A percentile compares a stretch with the other conserved stretches of the same genome.
Conservation (phyloP, 352 stramenopile genomes). For the Poterioochromonas sp. region DNA sequence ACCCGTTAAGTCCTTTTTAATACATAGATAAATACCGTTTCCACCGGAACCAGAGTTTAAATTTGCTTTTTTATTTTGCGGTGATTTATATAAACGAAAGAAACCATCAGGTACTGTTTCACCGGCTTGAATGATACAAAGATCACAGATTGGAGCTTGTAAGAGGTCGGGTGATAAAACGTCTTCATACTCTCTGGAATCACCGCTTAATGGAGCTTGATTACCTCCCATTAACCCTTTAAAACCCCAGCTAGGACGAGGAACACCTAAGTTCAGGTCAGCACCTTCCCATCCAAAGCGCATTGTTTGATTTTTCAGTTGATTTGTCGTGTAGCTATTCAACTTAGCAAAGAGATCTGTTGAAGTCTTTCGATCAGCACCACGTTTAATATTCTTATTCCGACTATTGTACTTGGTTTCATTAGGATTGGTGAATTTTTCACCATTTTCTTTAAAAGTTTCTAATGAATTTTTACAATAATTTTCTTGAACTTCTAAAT, state of each 20-base stretch:
- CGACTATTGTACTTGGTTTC: too few species aligned
- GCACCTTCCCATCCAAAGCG: neutral
- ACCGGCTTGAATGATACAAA: constrained; percentile 21
- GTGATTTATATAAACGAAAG: constrained; percentile 16
- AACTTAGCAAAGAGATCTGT: constrained; percentile 11
- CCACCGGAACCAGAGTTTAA: constrained; percentile 23
- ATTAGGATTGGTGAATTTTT: neutral
- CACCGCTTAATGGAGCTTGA: neutral
- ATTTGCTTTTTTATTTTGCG: constrained; percentile 13
- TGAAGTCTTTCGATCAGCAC: neutral
- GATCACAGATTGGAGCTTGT: constrained; percentile 19
- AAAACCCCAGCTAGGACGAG: neutral
- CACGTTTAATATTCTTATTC: too few species aligned
- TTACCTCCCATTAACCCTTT: neutral
- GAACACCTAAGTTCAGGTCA: too few species aligned
- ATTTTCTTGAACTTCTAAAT: neutral
- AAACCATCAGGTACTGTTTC: constrained; percentile 20
- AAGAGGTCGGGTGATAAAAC: neutral
- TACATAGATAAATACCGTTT: constrained; percentile 30
- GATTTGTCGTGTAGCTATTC: constrained; percentile 6
- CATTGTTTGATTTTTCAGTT: constrained; percentile 8
- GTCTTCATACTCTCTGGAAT: constrained; percentile 22
- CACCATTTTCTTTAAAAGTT: neutral
- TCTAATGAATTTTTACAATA: neutral
- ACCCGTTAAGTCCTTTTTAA: constrained; percentile 17